Evolutionary conservation across 2,329 filamentous ascomycete species (phyloP).

Genomic region (Alternaria triticina): DNA sequence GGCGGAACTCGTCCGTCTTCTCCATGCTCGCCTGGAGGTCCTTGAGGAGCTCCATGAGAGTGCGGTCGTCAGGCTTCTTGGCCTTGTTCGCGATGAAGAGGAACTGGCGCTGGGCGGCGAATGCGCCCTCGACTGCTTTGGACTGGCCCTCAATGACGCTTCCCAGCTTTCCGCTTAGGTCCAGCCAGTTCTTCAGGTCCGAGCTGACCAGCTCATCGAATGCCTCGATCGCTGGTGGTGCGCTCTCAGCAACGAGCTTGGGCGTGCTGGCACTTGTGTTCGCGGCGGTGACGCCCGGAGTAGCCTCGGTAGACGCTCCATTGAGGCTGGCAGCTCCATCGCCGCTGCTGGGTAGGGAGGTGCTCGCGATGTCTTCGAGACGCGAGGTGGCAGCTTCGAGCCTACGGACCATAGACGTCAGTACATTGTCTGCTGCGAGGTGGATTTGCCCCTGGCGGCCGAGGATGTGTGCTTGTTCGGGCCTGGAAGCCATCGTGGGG

Average conservation of each 20-base stretch:
- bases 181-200: slow-evolving; percentile 78
- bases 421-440: slow-evolving; percentile 47
- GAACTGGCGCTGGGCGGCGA: slow-evolving; percentile 85
- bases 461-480: slow-evolving; percentile 19
- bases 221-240: slow-evolving; percentile 75
- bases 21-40: slow-evolving; percentile 85
- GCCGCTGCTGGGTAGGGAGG: slow-evolving; percentile 54
- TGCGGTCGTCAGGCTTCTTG: slow-evolving; percentile 81
- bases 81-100: slow-evolving; percentile 87
- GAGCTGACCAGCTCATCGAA: slow-evolving; percentile 80
- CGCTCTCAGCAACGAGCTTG: slow-evolving; percentile 46
- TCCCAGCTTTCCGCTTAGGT: slow-evolving; percentile 78
- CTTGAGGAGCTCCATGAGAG: slow-evolving; percentile 79
- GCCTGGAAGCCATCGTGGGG: slow-evolving; percentile 12
- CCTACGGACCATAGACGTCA: slow-evolving; percentile 65
- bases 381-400: slow-evolving; percentile 96
- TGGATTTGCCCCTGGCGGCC: slow-evolving; percentile 23
- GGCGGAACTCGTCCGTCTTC: slow-evolving; percentile 79
- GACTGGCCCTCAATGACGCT: slow-evolving; percentile 79
- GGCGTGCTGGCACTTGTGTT: slow-evolving; percentile 45
- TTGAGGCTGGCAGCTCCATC: slow-evolving; percentile 23
- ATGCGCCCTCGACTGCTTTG: slow-evolving; percentile 67
- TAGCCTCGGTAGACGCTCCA: slow-evolving; percentile 39
- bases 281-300: slow-evolving; percentile 39
- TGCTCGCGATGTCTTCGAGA: slow-evolving; percentile 92